Conservation (phyloP, 1,284 basidiomycete species). For the Uromyces viciae-fabae region DNA sequence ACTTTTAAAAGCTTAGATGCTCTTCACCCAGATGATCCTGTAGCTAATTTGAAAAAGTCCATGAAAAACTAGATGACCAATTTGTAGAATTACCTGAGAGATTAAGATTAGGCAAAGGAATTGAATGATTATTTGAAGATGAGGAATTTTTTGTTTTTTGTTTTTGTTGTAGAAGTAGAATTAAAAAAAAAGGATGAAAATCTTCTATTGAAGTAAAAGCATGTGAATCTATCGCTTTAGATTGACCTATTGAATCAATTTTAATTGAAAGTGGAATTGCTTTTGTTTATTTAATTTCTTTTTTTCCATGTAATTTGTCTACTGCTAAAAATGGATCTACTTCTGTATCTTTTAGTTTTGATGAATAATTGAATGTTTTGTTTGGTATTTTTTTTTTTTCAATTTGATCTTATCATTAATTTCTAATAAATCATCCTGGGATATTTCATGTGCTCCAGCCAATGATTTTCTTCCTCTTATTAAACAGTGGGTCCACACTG, state of each 20-base stretch:
- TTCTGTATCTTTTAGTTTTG: too few species aligned
- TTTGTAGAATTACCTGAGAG: slow-evolving; percentile 53
- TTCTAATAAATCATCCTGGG: slow-evolving; percentile 2
- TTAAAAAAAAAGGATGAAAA: slow-evolving; percentile 40
- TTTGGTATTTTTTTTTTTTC: too few species aligned
- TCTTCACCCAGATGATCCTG: slow-evolving; percentile 87
- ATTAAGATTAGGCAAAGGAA: background rate
- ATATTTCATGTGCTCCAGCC: background rate
- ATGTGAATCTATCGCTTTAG: slow-evolving; percentile 37
- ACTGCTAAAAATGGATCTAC: slow-evolving; percentile 34
- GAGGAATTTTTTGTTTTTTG: background rate
- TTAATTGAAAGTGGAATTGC: slow-evolving; percentile 23
- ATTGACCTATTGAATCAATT: slow-evolving; percentile 36
- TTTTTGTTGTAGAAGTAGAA: background rate
- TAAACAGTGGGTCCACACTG: slow-evolving; percentile 28
- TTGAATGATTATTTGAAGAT: slow-evolving; percentile 15
- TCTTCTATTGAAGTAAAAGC: slow-evolving; percentile 35
- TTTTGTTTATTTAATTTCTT: background rate
- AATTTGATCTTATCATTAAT: too few species aligned
- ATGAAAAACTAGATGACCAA: slow-evolving; percentile 82
- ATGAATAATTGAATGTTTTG: too few species aligned
- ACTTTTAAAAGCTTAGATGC: slow-evolving; percentile 77
- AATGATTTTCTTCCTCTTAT: slow-evolving; percentile 22
- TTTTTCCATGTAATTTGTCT: slow-evolving; percentile 23
- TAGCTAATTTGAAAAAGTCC: slow-evolving; percentile 74